phyloP scores from a whole-genome alignment of 2,329 filamentous ascomycete genomes.

The Didymella arachidicola region DNA sequence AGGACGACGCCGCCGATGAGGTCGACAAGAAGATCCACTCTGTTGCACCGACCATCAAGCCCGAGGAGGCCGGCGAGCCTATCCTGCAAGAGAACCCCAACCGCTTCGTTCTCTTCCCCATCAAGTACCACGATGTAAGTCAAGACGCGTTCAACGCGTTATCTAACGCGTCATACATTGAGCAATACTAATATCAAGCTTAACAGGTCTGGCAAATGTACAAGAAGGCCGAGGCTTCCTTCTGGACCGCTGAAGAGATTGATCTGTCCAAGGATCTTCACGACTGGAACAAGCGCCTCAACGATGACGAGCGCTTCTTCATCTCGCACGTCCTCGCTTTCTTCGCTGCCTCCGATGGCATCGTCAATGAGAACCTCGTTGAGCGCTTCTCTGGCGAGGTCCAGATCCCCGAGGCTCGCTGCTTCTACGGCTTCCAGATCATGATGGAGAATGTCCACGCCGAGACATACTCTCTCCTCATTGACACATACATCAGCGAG shows the following conservation, averaged over 20 bases:
- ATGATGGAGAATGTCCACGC: slow-evolving; percentile 99
- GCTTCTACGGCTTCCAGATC: slow-evolving; percentile 99
- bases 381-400: slow-evolving; percentile 98
- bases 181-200: slow-evolving; percentile 41
- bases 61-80: slow-evolving; percentile 83
- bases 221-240: slow-evolving; percentile 99
- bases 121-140: slow-evolving; percentile 98
- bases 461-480: slow-evolving; percentile 98
- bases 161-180: slow-evolving; percentile 66
- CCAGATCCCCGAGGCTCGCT: slow-evolving; percentile 95
- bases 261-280: slow-evolving; percentile 98
- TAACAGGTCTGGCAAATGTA: slow-evolving; percentile 99
- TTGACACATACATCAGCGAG: slow-evolving; percentile 99
- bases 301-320: slow-evolving; percentile 97
- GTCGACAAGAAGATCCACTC: slow-evolving; percentile 61
- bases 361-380: slow-evolving; percentile 99
- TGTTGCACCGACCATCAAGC: slow-evolving; percentile 60
- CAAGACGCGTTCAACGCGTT: slow-evolving; percentile 52
- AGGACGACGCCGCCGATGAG: slow-evolving; percentile 42
- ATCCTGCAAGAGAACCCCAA: slow-evolving; percentile 94
- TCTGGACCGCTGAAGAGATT: slow-evolving; percentile 99
- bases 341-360: slow-evolving; percentile 98
- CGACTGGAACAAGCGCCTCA: slow-evolving; percentile 98
- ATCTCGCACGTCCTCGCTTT: slow-evolving; percentile 98
- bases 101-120: slow-evolving; percentile 96